phyloP scores from a whole-genome alignment of 2,329 filamentous ascomycete species.

The Pseudogymnoascus sp. region DNA sequence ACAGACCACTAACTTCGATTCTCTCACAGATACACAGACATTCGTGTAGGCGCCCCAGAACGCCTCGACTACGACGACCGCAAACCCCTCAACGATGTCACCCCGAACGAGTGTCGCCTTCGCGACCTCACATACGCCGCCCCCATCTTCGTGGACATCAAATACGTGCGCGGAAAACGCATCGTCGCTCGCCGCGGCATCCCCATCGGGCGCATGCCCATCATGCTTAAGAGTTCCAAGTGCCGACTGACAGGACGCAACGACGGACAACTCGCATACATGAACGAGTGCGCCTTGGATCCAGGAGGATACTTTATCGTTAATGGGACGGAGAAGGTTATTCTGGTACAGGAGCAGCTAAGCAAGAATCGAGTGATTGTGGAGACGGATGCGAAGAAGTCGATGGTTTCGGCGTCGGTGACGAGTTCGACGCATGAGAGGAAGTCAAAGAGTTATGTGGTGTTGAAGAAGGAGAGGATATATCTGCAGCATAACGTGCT shows the following conservation, averaged over 20 bases:
- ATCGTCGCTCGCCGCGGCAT: conserved; percentile 69
- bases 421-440: conserved; percentile 96
- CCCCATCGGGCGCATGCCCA: conserved; percentile 81
- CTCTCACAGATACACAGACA: conserved; percentile 62
- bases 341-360: conserved; percentile 94
- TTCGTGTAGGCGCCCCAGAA: conserved; percentile 76
- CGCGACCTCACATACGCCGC: conserved; percentile 98
- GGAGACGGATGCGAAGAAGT: conserved; percentile 86
- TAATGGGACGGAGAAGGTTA: conserved; percentile 96
- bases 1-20: conserved; percentile 11
- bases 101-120: conserved; percentile 91
- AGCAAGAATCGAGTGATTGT: conserved; percentile 99
- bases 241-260: conserved; percentile 79
- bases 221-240: conserved; percentile 95
- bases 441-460: conserved; percentile 95
- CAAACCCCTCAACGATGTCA: conserved; percentile 67
- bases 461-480: conserved; percentile 88
- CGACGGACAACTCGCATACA: conserved; percentile 79
- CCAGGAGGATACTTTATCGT: conserved; percentile 98
- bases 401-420: conserved; percentile 88
- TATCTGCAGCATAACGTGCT: conserved; percentile 88
- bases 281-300: conserved; percentile 94
- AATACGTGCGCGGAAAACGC: conserved; percentile 76
- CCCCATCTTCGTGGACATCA: conserved; percentile 86
- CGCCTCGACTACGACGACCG: conserved; percentile 69